Base-by-base conservation (phyloP, 2,329 filamentous ascomycete genomes). In the Hymenoscyphus fraxineus region DNA sequence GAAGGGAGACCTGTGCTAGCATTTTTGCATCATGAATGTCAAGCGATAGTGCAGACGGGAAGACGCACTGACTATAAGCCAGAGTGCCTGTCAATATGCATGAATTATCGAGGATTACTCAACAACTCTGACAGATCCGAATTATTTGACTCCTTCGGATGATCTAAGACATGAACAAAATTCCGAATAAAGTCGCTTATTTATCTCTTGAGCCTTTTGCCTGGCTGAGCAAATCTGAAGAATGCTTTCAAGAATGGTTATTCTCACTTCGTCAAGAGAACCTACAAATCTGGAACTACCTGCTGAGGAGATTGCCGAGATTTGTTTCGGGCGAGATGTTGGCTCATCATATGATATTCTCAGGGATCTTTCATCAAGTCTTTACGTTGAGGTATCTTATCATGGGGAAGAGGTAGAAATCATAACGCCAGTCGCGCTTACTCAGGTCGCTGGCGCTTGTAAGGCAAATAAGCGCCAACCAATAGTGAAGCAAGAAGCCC, bases 31-130 rank as follows among this genome's bases (percentile, higher is more conserved):
- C 59, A 44, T 65, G 65, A 6, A 70, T 39, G 6, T 61, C 54
- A 6, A 68, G 19, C 6, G n/a, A n/a, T n/a, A n/a, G n/a, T n/a
- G n/a, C n/a, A n/a, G n/a, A n/a, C n/a, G n/a, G n/a, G n/a, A n/a
- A n/a, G n/a, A n/a, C n/a, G n/a, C n/a, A n/a, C n/a, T n/a, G n/a
- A n/a, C n/a, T n/a, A n/a, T n/a, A n/a, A n/a, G n/a, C n/a, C n/a
- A n/a, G n/a, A n/a, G n/a, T n/a, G n/a, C n/a, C n/a, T n/a, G n/a
- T n/a, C n/a, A n/a, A 27, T 3, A 1, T 27, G 22, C 22, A 27
- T 27, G n/a, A 67, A n/a, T 10, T 63, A 54, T 35, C 67, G 68
- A 1, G 65, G 64, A 27, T 65, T 66, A 15, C 67, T 66, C 1
- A 54, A 60, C 12, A 70, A 41, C 13, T 58, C 22, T n/a, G 65